Evolutionary conservation across 352 stramenopile genomes (phyloP), one percentile per base, ranked within the genome.

Genomic region (Blastocystis sp.): DNA sequence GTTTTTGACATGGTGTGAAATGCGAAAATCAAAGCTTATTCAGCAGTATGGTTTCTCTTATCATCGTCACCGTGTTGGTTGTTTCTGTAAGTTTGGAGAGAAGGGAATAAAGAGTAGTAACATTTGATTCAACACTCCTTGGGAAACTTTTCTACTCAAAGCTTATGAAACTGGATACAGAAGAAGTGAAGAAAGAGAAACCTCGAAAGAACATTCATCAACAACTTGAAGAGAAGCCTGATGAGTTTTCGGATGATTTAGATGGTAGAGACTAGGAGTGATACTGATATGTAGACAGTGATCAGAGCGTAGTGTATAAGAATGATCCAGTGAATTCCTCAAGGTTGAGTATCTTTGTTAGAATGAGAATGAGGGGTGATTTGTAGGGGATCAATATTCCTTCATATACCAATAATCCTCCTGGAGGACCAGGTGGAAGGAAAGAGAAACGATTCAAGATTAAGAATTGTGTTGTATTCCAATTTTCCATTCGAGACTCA

Each of bases 231-330:
- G 73, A 84, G 27, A 66, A 68, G 2, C 73, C 73, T 5, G 73
- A 84, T 44, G 73, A 84, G 30, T 68, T 68, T 40, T 48, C 22
- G 22, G 42, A 84, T 24, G 48, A 66, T 33, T 66, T 35, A 4
- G 73, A 84, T 48, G 64, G 64, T 76, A 22, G 1, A 13, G 1
- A 44, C 19, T 2, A 1, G 30, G 3, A 13, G 24, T 27, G 33
- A 6, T 22, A 2, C 9, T 76, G 7, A 37, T 27, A 3, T 27
- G 40, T 53, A 76, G 64, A 76, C 33, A 66, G 42, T n/a, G 73
- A 84, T 44, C 73, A 84, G 73, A 66, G 42, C 9, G 53, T 84
- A 35, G 73, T 84, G n/a, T 84, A 84, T 30, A 84, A 84, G 30
- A 54, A 42, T 24, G 73, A 84, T 30, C 13, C 27, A 24, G 44